Conservation (phyloP, 345 rosid genomes). For the Gossypium anomalum region DNA sequence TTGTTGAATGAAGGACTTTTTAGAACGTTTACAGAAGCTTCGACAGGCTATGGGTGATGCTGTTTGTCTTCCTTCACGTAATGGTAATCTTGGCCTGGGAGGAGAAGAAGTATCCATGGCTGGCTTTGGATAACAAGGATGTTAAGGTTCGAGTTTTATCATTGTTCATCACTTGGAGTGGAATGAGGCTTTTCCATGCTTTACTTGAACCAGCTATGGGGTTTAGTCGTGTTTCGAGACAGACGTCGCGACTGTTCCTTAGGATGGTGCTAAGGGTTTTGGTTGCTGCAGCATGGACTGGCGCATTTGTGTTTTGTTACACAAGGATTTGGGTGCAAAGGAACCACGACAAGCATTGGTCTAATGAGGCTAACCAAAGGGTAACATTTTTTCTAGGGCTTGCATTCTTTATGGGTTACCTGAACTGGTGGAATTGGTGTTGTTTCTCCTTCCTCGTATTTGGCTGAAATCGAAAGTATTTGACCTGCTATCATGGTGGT, state of each 20-base stretch:
- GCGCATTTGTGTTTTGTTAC: constrained; percentile 55
- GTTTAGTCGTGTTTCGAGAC: constrained; percentile 58
- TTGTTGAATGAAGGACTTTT: constrained; percentile 88
- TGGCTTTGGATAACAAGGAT: constrained; percentile 36
- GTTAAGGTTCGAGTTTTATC: constrained; percentile 68
- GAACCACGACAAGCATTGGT: constrained; percentile 51
- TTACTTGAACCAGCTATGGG: constrained; percentile 44
- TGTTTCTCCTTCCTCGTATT: constrained; percentile 46
- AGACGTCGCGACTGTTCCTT: constrained; percentile 52
- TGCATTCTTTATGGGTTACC: constrained; percentile 60
- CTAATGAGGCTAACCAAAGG: constrained; percentile 36
- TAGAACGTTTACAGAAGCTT: constrained; percentile 82
- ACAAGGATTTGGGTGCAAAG: constrained; percentile 63
- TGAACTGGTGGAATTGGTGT: constrained; percentile 63
- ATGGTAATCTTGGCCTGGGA: constrained; percentile 67
- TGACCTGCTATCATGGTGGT: constrained; percentile 71
- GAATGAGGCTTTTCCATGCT: constrained; percentile 73
- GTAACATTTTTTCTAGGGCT: constrained; percentile 53
- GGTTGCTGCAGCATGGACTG: constrained; percentile 64
- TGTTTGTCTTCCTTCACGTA: constrained; percentile 65
- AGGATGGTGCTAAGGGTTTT: constrained; percentile 67
- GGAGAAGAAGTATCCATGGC: constrained; percentile 56
- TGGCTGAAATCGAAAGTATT: constrained; percentile 56
- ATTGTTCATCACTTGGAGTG: constrained; percentile 82
- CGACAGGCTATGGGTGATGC: constrained; percentile 78